Evolutionary conservation across 768 basidiomycete genomes (phyloP).

Genomic region (Pisolithus sp.): DNA sequence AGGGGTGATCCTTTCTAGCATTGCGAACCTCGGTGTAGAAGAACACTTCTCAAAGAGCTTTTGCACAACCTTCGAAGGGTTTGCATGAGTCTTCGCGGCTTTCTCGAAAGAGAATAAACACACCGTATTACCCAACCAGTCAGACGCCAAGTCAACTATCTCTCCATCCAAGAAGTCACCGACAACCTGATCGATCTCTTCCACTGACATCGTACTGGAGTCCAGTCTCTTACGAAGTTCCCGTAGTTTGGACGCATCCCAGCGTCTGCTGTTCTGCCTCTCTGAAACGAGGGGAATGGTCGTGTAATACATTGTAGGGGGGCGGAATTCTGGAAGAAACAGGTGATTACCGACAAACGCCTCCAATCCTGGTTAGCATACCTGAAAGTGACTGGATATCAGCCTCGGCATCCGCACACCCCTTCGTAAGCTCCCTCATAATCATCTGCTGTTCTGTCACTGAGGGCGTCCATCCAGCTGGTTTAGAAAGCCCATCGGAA

Average conservation of each 20-base stretch:
- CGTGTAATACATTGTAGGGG: constrained; percentile 94
- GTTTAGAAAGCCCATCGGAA: constrained; percentile 52
- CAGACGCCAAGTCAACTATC: constrained; percentile 90
- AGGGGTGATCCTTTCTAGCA: constrained; percentile 91
- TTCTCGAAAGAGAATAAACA: constrained; percentile 10
- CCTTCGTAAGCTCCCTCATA: constrained; percentile 83
- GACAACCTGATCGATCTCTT: constrained; percentile 88
- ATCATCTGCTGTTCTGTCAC: constrained; percentile 97
- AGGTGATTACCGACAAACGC: neutral
- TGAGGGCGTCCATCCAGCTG: constrained; percentile 60
- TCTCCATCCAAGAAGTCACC: constrained; percentile 90
- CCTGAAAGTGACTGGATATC: constrained; percentile 85
- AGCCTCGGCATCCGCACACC: constrained; percentile 69
- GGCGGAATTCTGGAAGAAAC: constrained; percentile 66
- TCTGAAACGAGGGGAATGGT: constrained; percentile 89
- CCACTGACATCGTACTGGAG: constrained; percentile 73
- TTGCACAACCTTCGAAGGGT: constrained; percentile 70
- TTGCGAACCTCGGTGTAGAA: constrained; percentile 66
- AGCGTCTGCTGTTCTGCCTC: constrained; percentile 75
- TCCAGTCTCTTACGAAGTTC: constrained; percentile 94
- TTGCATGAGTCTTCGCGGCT: neutral
- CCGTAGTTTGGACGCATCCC: constrained; percentile 90
- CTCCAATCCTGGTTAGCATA: constrained; percentile 32
- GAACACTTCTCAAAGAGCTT: constrained; percentile 93
- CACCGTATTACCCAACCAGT: constrained; percentile 94